These are phyloP conservation scores for Anisogramma anomala DNA, from an alignment of 2,329 filamentous ascomycete species.

Conservation along the genomic window DNA sequence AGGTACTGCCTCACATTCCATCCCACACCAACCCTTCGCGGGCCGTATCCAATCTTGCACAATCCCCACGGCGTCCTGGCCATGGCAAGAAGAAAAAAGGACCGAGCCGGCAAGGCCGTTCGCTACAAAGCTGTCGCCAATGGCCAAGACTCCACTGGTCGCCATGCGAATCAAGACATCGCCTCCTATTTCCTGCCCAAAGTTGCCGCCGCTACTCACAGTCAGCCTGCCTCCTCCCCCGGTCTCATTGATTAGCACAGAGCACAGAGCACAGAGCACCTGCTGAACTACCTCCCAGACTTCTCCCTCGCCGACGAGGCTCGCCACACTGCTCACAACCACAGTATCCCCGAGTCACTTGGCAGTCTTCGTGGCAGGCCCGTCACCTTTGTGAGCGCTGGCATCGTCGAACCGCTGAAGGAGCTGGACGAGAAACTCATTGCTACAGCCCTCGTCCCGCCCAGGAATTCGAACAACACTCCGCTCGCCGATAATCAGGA, in stretches of 20 bases:
- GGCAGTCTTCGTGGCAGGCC: slow-evolving; percentile 36
- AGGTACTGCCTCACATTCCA: no score
- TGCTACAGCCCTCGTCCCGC: neutral
- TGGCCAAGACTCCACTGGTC: neutral
- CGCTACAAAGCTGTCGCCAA: slow-evolving; percentile 13
- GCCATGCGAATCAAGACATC: slow-evolving; percentile 3
- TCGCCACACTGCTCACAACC: slow-evolving; percentile 36
- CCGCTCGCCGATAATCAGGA: slow-evolving; percentile 6
- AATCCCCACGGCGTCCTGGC: neutral
- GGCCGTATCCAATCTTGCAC: no score
- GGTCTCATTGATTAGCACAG: no score
- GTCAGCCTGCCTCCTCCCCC: slow-evolving; percentile 12
- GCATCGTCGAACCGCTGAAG: slow-evolving; percentile 38
- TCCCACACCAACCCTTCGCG: no score
- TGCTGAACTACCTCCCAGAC: slow-evolving; percentile 19
- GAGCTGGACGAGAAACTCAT: slow-evolving; percentile 23
- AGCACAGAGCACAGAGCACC: no score
- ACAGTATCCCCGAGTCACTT: slow-evolving; percentile 27
- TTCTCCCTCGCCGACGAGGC: slow-evolving; percentile 38
- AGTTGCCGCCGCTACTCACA: slow-evolving; percentile 4
- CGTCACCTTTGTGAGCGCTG: slow-evolving; percentile 42
- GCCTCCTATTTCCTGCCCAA: slow-evolving; percentile 10
- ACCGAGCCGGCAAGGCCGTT: slow-evolving; percentile 15
- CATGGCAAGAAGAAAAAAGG: slow-evolving; percentile 19
- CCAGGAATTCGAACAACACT: neutral